Evolutionary conservation across 2,329 filamentous ascomycete species (phyloP).

Genomic region (Fusarium odoratissimum): DNA sequence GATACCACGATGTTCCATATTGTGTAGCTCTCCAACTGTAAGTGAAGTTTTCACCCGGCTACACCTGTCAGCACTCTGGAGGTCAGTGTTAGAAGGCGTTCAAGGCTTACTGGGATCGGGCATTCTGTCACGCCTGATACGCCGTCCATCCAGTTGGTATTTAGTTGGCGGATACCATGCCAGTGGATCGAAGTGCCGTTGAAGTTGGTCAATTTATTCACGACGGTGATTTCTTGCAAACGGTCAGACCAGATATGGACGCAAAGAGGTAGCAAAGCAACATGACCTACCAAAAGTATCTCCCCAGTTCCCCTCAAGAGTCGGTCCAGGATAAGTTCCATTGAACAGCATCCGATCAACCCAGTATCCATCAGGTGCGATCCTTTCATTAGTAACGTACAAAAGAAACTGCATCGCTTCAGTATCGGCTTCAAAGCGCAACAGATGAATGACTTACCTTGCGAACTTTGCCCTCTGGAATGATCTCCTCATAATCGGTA

Average conservation of each 20-base stretch:
- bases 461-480: background rate
- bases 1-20: constrained; percentile 7
- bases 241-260: accelerated
- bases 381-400: background rate
- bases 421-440: accelerated
- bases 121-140: background rate
- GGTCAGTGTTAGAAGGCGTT: too few relatives aligned
- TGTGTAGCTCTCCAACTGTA: constrained; percentile 1
- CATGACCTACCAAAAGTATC: background rate
- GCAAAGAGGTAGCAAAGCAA: background rate
- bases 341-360: constrained; percentile 1
- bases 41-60: background rate
- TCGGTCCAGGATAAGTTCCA: background rate
- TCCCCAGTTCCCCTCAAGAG: background rate
- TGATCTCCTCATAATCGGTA: background rate
- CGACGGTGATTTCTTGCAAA: background rate
- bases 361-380: background rate
- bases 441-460: background rate
- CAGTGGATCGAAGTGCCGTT: background rate
- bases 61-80: too few relatives aligned
- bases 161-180: background rate
- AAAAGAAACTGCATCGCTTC: background rate
- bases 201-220: background rate
- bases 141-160: constrained; percentile 4
- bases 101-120: background rate